phyloP scores from a whole-genome alignment of 495 filamentous ascomycete genomes.

The Xylaria curta region DNA sequence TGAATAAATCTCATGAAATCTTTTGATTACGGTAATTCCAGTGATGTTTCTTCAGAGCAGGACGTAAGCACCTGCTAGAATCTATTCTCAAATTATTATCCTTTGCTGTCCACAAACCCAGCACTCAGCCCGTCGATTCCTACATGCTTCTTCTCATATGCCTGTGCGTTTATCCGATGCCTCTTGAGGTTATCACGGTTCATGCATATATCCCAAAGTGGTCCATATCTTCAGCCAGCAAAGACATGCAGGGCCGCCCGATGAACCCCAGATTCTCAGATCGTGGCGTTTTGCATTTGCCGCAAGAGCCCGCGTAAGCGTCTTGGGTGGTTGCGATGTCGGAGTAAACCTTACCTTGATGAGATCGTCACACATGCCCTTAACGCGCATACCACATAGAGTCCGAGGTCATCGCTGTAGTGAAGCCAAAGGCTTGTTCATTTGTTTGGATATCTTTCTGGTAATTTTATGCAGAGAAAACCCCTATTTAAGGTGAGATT shows the following conservation, averaged over 20 bases:
- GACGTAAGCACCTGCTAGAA: background rate
- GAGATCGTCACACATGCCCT: background rate
- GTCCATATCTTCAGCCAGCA: background rate
- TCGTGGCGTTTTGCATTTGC: background rate
- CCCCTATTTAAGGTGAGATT: no score
- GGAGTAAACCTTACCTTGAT: background rate
- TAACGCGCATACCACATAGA: background rate
- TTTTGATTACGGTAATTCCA: background rate
- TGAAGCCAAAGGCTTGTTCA: background rate
- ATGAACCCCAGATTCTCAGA: background rate
- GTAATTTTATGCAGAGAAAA: background rate
- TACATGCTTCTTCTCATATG: background rate
- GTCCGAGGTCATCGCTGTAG: background rate
- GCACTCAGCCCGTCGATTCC: background rate
- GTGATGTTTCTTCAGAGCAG: background rate
- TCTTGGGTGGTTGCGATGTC: background rate
- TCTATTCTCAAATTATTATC: background rate
- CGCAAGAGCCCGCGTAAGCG: background rate
- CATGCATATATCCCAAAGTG: background rate
- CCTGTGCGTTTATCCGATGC: background rate
- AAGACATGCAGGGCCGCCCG: background rate
- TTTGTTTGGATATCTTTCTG: background rate
- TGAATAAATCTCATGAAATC: background rate
- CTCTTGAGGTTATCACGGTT: background rate
- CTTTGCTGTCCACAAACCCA: background rate